Evolutionary conservation across 2,329 filamentous ascomycete genomes (phyloP).

Genomic region (Ophiocordyceps polyrhachis-furcata): DNA sequence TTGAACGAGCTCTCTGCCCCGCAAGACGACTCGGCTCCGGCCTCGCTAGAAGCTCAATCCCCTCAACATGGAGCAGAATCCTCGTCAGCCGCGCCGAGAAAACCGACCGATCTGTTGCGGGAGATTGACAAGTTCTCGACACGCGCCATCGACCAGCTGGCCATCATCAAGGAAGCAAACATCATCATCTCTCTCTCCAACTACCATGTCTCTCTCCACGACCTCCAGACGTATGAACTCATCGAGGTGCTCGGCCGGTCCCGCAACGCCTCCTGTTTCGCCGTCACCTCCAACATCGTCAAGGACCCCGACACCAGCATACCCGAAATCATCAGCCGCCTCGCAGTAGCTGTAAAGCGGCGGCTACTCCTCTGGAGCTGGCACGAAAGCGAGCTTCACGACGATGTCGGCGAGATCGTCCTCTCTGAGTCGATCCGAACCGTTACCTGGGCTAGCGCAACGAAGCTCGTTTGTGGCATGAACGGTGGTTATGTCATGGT

Average conservation of each 20-base stretch:
- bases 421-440: slow-evolving; percentile 72
- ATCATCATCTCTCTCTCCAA: slow-evolving; percentile 82
- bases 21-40: slow-evolving; percentile 14
- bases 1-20: slow-evolving; percentile 47
- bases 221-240: slow-evolving; percentile 67
- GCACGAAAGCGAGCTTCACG: slow-evolving; percentile 78
- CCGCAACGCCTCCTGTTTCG: slow-evolving; percentile 77
- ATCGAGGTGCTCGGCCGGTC: slow-evolving; percentile 66
- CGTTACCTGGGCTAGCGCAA: slow-evolving; percentile 79
- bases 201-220: slow-evolving; percentile 74
- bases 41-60: slow-evolving; percentile 7
- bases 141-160: slow-evolving; percentile 79
- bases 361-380: slow-evolving; percentile 84
- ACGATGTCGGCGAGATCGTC: slow-evolving; percentile 56
- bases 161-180: slow-evolving; percentile 87
- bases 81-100: slow-evolving; percentile 17
- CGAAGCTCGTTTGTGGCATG: slow-evolving; percentile 74
- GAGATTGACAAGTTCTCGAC: slow-evolving; percentile 91
- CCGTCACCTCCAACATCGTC: slow-evolving; percentile 87
- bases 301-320: slow-evolving; percentile 76
- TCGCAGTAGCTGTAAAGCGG: slow-evolving; percentile 86
- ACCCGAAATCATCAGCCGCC: slow-evolving; percentile 75
- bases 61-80: slow-evolving; percentile 10
- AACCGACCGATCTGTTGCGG: slow-evolving; percentile 65
- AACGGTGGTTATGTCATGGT: slow-evolving; percentile 82